These are phyloP conservation scores for Cyberlindnera americana DNA, from an alignment of 805 yeast species.

Conservation along the genomic window DNA sequence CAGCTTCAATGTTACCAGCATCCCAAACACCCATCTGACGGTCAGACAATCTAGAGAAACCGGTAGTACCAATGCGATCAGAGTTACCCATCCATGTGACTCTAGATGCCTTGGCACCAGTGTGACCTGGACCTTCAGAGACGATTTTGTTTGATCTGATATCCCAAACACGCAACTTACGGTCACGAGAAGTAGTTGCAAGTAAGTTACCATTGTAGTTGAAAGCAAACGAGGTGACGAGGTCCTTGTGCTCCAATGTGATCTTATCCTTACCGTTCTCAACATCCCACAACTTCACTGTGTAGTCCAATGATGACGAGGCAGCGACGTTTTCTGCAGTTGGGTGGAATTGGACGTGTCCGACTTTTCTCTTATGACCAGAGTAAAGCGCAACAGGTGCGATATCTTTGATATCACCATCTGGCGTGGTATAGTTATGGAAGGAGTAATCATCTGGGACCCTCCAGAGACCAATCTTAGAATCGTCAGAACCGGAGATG, in stretches of 20 bases:
- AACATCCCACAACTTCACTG: constrained; percentile 89
- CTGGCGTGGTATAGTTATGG: constrained; percentile 49
- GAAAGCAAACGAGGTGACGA: constrained; percentile 90
- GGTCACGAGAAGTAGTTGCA: constrained; percentile 90
- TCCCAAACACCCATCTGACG: constrained; percentile 97
- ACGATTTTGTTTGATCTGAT: constrained; percentile 68
- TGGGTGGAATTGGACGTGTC: constrained; percentile 88
- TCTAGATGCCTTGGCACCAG: constrained; percentile 89
- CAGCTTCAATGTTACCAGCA: constrained; percentile 62
- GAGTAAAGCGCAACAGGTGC: constrained; percentile 63
- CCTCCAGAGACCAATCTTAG: constrained; percentile 79
- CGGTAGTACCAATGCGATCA: constrained; percentile 87
- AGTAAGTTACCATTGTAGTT: constrained; percentile 83
- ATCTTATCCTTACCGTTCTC: constrained; percentile 66
- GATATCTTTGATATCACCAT: constrained; percentile 63
- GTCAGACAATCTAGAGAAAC: constrained; percentile 88
- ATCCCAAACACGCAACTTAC: constrained; percentile 89
- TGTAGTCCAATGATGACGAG: constrained; percentile 84
- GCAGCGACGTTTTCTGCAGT: constrained; percentile 83
- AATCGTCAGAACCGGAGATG: constrained; percentile 80
- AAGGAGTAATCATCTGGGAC: constrained; percentile 81
- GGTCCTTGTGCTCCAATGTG: constrained; percentile 81
- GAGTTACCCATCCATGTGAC: constrained; percentile 87
- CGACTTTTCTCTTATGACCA: constrained; percentile 94
- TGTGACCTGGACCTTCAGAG: constrained; percentile 84